Base-by-base conservation (phyloP, 2,329 filamentous ascomycete genomes). In the Epichloe coenophiala region DNA sequence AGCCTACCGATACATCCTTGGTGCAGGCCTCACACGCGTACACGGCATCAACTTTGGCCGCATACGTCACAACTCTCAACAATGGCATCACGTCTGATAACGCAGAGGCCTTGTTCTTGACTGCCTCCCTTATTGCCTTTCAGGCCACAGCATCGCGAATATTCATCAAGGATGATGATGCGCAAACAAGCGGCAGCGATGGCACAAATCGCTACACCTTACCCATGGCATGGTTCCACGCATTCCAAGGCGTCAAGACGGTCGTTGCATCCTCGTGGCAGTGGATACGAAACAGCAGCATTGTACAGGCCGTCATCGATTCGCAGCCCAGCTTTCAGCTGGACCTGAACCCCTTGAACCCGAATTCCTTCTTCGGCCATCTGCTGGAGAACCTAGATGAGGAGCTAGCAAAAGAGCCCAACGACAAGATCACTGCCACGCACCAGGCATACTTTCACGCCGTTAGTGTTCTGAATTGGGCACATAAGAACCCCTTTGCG, bases 391-490 rank as follows among this genome's bases (percentile, higher is more conserved):
- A 73, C 1, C 59, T 82, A 2, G 77, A 81, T 12, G 74, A 80
- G 5, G 77, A 83, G 56, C 61, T 81, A 2, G 65, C 64, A 1
- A 57, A 58, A 13, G 63, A 69, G 53, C 60, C 65, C 23, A 58
- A 59, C 11, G 58, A 60, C 19, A 53, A 62, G 15, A 57, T 65
- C 7, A 51, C 59, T 12, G 57, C 61, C 17, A 68, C 68, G 17
- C 64, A 60, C 35, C 76, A 79, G 56, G 78, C 75, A 9, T 84
- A 83, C 57, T 72, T 76, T 17, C 80, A 84, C 57, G 77, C 80
- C 15, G 75, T 83, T n/a, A 77, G 78, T 17, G 79, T 81, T 7
- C 69, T 84, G 7, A 82, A 83, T 58, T 84, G 80, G 80, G 78
- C 78, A 1, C 79, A 83, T 58, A 74, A 74, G 58, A 78, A 77